These are phyloP conservation scores for Populus davidiana DNA, from an alignment of 345 rosid genomes.

Conservation along the genomic window DNA sequence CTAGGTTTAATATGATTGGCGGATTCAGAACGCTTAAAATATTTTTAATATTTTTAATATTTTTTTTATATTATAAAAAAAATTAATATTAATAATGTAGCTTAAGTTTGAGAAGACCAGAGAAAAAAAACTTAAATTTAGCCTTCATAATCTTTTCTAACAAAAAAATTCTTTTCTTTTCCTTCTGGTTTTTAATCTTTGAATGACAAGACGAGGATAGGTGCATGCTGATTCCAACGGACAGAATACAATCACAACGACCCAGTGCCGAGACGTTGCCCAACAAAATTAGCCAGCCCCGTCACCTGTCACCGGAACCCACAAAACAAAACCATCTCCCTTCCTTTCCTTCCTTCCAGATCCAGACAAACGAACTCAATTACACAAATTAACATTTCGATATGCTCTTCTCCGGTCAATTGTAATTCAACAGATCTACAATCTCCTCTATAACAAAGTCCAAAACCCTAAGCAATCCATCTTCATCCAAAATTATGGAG, in stretches of 20 bases:
- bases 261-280: neutral
- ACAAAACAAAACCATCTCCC: neutral
- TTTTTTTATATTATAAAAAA: too few relatives aligned
- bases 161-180: too few relatives aligned
- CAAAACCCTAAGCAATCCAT: constrained; percentile 1
- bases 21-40: accelerated
- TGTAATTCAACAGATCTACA: constrained; percentile 13
- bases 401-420: neutral
- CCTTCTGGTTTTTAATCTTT: neutral
- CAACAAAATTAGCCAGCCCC: neutral
- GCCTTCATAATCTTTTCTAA: too few relatives aligned
- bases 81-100: too few relatives aligned
- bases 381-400: neutral
- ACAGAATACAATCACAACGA: neutral
- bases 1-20: too few relatives aligned
- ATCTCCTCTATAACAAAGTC: neutral
- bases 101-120: too few relatives aligned
- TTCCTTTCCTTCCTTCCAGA: neutral
- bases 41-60: too few relatives aligned
- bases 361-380: neutral
- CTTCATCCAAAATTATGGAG: constrained; percentile 37
- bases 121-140: too few relatives aligned
- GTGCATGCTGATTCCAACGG: neutral
- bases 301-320: neutral
- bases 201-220: neutral